Percentiles rank a stretch among this genome's conserved stretches.
Evolutionary conservation across 2,329 filamentous ascomycete species (phyloP).

Genomic region (Fusarium multiceps): DNA sequence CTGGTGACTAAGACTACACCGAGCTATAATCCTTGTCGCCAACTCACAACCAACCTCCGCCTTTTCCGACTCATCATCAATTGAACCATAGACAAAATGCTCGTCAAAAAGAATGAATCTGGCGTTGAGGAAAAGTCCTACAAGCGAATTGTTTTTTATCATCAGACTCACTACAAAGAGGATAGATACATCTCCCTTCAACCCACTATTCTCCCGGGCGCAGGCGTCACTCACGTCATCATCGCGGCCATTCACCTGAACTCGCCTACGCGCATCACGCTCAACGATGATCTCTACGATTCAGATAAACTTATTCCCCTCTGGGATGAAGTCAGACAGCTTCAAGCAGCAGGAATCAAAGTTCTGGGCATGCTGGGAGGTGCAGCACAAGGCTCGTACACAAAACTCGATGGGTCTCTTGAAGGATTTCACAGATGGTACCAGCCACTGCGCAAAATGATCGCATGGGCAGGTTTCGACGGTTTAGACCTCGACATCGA

Average conservation of each 20-base stretch:
- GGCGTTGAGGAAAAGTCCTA: not conserved
- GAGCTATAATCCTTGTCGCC: not conserved
- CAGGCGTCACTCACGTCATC: constrained; percentile 78
- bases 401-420: constrained; percentile 64
- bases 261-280: constrained; percentile 69
- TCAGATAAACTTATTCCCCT: constrained; percentile 73
- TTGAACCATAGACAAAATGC: constrained; percentile 12
- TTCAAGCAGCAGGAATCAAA: constrained; percentile 79
- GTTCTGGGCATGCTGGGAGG: constrained; percentile 88
- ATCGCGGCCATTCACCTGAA: constrained; percentile 86
- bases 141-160: constrained; percentile 60
- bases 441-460: constrained; percentile 70
- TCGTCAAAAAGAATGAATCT: constrained; percentile 1
- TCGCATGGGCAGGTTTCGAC: constrained; percentile 69
- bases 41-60: not conserved
- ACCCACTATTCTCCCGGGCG: constrained; percentile 55
- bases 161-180: constrained; percentile 59
- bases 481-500: constrained; percentile 83
- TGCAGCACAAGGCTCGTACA: constrained; percentile 78
- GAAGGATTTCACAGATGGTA: constrained; percentile 80
- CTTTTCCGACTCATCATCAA: constrained; percentile 10
- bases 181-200: constrained; percentile 61
- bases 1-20: constrained; percentile 2
- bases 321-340: constrained; percentile 77
- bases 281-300: constrained; percentile 80